Base-by-base conservation (phyloP, 2,329 filamentous ascomycete species). In the Botrytis galanthina region DNA sequence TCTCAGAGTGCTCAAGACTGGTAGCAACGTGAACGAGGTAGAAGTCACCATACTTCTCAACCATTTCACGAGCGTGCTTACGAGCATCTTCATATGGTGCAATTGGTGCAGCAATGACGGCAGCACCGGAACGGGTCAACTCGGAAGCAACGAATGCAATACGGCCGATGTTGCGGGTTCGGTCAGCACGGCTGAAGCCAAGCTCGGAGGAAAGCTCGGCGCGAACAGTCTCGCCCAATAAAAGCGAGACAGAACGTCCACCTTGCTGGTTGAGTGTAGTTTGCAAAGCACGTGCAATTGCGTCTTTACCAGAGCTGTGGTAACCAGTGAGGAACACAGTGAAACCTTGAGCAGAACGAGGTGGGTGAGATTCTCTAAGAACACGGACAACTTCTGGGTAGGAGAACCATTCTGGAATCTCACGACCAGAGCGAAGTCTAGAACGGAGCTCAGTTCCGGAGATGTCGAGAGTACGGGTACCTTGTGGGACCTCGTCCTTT, bases 341-440 rank as follows among this genome's bases (percentile, higher is more conserved):
- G 89, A 99, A 99, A 77, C 96, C 96, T 87, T 99, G 97, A 81
- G 92, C 89, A 80, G 90, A 91, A 78, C 96, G 93, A 70, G 97
- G 90, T 68, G 95, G 96, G 87, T 98, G 96, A 79, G 95, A 97
- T 86, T 99, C 95, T 80, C 96, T 92, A 75, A 99, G 92, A 68
- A 98, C 96, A 84, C 91, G 91, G 85, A 99, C 96, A 79, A 99
- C 96, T 86, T 99, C 96, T 76, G 96, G 95, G 87, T 99, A 99
- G 46, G 96, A 98, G 89, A 99, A 99, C 96, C 96, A 99, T 84
- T 97, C 94, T 79, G 96, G 96, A 80, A 99, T 99, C 79, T 97
- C 94, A 80, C 93, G 93, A 79, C 96, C 96, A 75, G 92, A 97
- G 81, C 92, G 91, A 77, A 99, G 91, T 80, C 96, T 93, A 81